phyloP scores from a whole-genome alignment of 1,284 basidiomycete genomes.

The Meira miltonrushii region DNA sequence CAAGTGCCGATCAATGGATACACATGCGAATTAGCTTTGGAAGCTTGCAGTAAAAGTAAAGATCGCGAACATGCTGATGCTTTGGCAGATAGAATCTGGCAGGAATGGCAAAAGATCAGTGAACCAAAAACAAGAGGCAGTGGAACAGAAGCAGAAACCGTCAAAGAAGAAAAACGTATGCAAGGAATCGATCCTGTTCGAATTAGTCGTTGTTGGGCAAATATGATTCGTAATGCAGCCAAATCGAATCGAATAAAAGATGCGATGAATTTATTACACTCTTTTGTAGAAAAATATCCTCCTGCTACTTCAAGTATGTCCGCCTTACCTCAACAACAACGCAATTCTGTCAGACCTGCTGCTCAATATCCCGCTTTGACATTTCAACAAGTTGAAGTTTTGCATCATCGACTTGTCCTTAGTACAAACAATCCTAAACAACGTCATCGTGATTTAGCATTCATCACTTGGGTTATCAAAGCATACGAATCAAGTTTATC shows the following conservation, averaged over 20 bases:
- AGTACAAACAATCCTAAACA: background rate
- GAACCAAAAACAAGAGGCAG: background rate
- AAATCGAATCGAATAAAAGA: slow-evolving; percentile 12
- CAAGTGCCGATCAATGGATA: slow-evolving; percentile 31
- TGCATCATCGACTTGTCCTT: background rate
- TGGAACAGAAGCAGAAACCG: background rate
- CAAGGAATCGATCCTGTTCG: slow-evolving; percentile 14
- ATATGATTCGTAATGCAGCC: slow-evolving; percentile 27
- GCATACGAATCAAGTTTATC: background rate
- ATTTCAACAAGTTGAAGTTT: background rate
- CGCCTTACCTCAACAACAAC: background rate
- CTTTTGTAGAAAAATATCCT: background rate
- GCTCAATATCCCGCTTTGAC: background rate
- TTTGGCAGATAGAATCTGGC: slow-evolving; percentile 24
- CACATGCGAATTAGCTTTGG: slow-evolving; percentile 26
- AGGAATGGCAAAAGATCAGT: slow-evolving; percentile 9
- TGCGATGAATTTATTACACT: background rate
- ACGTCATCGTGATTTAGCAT: background rate
- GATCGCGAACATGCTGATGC: background rate
- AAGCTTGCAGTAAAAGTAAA: slow-evolving; percentile 13
- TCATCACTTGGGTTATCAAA: background rate
- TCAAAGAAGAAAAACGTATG: background rate
- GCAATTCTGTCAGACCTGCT: background rate
- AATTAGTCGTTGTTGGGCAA: slow-evolving; percentile 25
- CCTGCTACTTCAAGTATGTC: background rate